Conservation (phyloP, 106 monocot genomes). For the Dendrobium officinale region DNA sequence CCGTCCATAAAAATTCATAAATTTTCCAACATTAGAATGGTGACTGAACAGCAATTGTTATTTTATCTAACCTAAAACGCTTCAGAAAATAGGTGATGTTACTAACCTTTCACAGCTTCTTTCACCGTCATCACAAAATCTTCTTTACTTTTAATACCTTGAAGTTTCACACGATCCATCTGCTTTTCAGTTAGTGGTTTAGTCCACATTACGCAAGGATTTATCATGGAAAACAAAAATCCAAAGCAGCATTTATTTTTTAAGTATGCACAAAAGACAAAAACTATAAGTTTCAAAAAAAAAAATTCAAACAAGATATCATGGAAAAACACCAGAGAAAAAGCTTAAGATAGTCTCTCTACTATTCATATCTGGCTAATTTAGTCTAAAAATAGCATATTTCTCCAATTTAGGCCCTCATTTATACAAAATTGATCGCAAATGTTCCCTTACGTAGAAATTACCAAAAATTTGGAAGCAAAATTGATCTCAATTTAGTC, state of each 20-base stretch:
- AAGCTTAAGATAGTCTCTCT: background rate
- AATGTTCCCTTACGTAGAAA: too few relatives aligned
- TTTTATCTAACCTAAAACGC: background rate
- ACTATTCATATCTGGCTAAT: too few relatives aligned
- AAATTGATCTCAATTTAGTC: too few relatives aligned
- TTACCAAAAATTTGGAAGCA: too few relatives aligned
- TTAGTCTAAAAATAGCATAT: too few relatives aligned
- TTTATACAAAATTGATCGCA: too few relatives aligned
- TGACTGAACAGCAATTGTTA: background rate
- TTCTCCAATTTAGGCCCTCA: too few relatives aligned
- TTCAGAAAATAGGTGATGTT: background rate
- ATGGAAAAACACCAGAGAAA: background rate
- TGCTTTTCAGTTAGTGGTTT: slow-evolving; percentile 22
- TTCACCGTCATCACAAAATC: slow-evolving; percentile 53
- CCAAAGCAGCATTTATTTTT: background rate
- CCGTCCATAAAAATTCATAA: background rate
- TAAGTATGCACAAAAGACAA: background rate
- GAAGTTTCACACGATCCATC: slow-evolving; percentile 67
- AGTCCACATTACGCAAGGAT: background rate
- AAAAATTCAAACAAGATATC: too few relatives aligned
- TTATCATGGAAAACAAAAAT: background rate
- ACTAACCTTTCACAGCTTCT: slow-evolving; percentile 65
- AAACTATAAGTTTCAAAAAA: background rate
- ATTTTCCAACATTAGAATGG: background rate
- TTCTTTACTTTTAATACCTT: slow-evolving; percentile 43